Base-by-base conservation (phyloP, 768 basidiomycete species). In the Coprinellus aureogranulatus region DNA sequence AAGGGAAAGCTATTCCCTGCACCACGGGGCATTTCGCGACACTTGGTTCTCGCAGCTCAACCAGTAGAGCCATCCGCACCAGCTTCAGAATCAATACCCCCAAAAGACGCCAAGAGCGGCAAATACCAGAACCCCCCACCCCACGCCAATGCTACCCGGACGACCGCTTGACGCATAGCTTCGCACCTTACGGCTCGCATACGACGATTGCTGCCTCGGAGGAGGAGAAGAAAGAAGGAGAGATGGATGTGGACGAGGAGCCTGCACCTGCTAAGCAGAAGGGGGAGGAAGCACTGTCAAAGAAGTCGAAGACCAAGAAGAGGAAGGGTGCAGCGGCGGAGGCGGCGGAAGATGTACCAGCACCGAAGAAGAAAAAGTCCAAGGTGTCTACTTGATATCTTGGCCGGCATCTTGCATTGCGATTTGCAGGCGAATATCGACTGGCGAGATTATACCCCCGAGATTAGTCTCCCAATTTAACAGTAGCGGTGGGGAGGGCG, bases 151-250 rank as follows among this genome's bases (percentile, higher is more conserved):
- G 72, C 10, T 83, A 90, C 62, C 81, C 89, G 0, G 72, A 75
- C 47, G 84, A 88, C 45, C 61, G 84, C 1, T 75, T 90, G 30
- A 89, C 77, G 57, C 88, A 89, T 62, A 66, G 72, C 1, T 90
- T 87, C 67, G 65, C 82, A 61, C 88, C 89, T 0, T 82, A 79
- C 27, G 88, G 88, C 1, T 81, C 86, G 14, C 66, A 49, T 34
- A 56, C 41, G 50, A 44, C 54, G 14, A 30, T 51, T 52, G 26
- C 31, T 16, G 25, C 39, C 25, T 31, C 22, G 12, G 67, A 71
- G 8, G 66, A 55, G 2, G 67, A 65, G 18, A 66, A 62, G 14
- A 48, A 30, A n/a, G 66, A 70, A 14, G 70, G 73, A 41, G 62
- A 67, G 34, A 58, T 68, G 34, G 64, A 70, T 52, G 31, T 58